Percentiles rank a stretch among this genome's conserved stretches.
Evolutionary conservation across 2,329 filamentous ascomycete genomes (phyloP).

Genomic region (Gnomoniopsis smithogilvyi): DNA sequence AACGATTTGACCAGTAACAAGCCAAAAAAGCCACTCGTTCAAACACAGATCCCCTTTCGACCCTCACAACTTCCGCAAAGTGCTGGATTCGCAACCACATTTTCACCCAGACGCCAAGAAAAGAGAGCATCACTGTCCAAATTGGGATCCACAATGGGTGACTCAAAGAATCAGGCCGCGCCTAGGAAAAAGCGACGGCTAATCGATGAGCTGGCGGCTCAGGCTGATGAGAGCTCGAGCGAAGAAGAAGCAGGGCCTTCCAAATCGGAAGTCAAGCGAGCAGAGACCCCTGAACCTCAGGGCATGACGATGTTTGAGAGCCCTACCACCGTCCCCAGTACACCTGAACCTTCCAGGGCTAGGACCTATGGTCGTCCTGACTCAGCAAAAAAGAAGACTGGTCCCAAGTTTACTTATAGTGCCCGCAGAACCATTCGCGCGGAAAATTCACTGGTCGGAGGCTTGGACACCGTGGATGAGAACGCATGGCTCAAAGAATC

Average conservation of each 20-base stretch:
- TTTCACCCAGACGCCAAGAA: slow-evolving; percentile 13
- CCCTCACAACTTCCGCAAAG: slow-evolving; percentile 7
- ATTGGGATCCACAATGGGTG: slow-evolving; percentile 6
- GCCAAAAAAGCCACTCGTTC: slow-evolving; percentile 9
- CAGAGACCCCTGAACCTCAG: slow-evolving; percentile 17
- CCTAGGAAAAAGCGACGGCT: slow-evolving; percentile 27
- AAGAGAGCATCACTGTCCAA: slow-evolving; percentile 11
- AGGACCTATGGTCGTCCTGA: slow-evolving; percentile 22
- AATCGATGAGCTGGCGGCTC: slow-evolving; percentile 41
- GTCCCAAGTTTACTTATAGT: slow-evolving; percentile 37
- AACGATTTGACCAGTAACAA: slow-evolving; percentile 12
- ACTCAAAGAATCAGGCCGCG: slow-evolving; percentile 9
- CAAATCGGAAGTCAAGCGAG: slow-evolving; percentile 9
- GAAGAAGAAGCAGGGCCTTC: slow-evolving; percentile 22
- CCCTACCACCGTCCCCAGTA: slow-evolving; percentile 22
- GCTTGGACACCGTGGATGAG: slow-evolving; percentile 14
- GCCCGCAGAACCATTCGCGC: slow-evolving; percentile 33
- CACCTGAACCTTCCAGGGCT: slow-evolving; percentile 18
- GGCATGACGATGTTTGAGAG: slow-evolving; percentile 6
- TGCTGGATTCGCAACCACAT: neutral
- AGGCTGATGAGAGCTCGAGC: slow-evolving; percentile 33
- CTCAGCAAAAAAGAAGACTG: slow-evolving; percentile 27
- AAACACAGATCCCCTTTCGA: slow-evolving; percentile 19
- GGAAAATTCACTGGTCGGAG: slow-evolving; percentile 11
- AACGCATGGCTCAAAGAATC: slow-evolving; percentile 23